A percentile compares a stretch with the other conserved stretches of the same genome.
phyloP scores from a whole-genome alignment of 1,284 basidiomycete species.

The Anthracocystis panici-leucophaei region DNA sequence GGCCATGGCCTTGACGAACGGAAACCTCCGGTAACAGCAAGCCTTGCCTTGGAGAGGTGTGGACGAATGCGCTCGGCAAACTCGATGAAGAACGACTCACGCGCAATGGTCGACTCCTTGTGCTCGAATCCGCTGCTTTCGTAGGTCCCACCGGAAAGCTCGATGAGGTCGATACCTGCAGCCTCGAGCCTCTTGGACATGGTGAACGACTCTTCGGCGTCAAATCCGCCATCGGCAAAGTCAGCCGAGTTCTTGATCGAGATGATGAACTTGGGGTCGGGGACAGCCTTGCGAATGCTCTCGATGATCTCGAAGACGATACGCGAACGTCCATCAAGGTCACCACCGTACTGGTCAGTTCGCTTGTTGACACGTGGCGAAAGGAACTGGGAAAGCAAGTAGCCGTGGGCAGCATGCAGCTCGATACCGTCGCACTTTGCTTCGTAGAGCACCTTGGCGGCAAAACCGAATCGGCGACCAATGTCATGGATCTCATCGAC shows the following conservation, averaged over 20 bases:
- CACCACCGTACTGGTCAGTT: slow-evolving; percentile 75
- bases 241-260: slow-evolving; percentile 91
- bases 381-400: slow-evolving; percentile 86
- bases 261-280: slow-evolving; percentile 76
- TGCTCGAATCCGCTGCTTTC: slow-evolving; percentile 77
- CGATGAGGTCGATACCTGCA: slow-evolving; percentile 79
- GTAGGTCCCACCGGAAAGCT: slow-evolving; percentile 88
- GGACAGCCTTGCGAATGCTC: slow-evolving; percentile 76
- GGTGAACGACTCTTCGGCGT: slow-evolving; percentile 74
- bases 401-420: slow-evolving; percentile 87
- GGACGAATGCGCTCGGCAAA: slow-evolving; percentile 70
- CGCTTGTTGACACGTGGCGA: slow-evolving; percentile 81
- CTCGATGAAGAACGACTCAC: slow-evolving; percentile 72
- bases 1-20: slow-evolving; percentile 75
- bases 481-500: slow-evolving; percentile 76
- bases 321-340: slow-evolving; percentile 64
- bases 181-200: slow-evolving; percentile 73
- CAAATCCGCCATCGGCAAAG: slow-evolving; percentile 75
- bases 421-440: slow-evolving; percentile 90
- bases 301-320: slow-evolving; percentile 79
- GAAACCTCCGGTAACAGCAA: slow-evolving; percentile 85
- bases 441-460: slow-evolving; percentile 77
- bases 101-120: slow-evolving; percentile 68
- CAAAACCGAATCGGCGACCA: slow-evolving; percentile 78
- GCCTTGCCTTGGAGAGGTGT: slow-evolving; percentile 70